Evolutionary conservation across 345 rosid species (phyloP).

Genomic region (Brassica cretica): DNA sequence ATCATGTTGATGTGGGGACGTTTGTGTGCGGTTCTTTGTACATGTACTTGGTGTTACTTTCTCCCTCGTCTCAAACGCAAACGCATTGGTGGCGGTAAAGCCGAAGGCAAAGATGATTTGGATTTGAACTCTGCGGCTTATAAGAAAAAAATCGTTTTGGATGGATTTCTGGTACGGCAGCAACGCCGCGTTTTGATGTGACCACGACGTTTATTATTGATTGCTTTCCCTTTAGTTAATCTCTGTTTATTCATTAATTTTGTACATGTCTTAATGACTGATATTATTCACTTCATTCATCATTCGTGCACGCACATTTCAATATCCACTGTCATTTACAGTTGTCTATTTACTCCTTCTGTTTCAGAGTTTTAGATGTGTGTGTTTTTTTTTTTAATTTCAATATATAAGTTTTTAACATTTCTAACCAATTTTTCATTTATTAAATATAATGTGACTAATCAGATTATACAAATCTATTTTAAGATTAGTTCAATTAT

Average conservation of each 20-base stretch:
- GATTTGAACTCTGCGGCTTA: constrained; percentile 52
- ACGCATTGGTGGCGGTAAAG: background rate
- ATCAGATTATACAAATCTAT: too few species aligned
- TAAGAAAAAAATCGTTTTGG: constrained; percentile 70
- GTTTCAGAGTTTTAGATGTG: background rate
- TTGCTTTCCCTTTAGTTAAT: background rate
- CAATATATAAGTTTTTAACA: too few species aligned
- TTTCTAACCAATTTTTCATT: too few species aligned
- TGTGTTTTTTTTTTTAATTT: too few species aligned
- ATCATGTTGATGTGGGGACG: constrained; percentile 62
- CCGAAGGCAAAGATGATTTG: background rate
- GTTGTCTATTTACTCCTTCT: background rate
- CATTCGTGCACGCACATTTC: background rate
- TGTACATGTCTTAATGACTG: background rate
- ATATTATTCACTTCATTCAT: background rate
- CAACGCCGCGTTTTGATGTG: constrained; percentile 21
- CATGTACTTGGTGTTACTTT: constrained; percentile 59
- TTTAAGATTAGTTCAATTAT: too few species aligned
- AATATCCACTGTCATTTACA: background rate
- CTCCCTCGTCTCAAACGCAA: constrained; percentile 44
- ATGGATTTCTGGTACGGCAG: constrained; percentile 57
- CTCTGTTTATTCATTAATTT: background rate
- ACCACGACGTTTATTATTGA: background rate
- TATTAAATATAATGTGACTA: too few species aligned
- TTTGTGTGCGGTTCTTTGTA: constrained; percentile 62